phyloP scores from a whole-genome alignment of 805 yeast genomes.

The Wickerhamiella musiphila region DNA sequence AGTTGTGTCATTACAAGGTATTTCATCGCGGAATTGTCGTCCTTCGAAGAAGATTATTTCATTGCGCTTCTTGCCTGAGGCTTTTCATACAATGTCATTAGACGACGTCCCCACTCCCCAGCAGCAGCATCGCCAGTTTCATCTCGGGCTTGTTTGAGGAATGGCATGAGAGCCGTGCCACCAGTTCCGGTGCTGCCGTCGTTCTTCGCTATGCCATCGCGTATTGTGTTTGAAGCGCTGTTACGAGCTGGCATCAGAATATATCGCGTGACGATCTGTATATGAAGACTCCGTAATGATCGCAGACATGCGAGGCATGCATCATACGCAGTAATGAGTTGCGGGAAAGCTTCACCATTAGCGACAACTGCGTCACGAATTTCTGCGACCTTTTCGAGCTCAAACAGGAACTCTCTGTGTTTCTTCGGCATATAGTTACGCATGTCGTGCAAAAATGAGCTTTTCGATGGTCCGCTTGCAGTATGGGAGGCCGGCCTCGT shows the following conservation, averaged over 20 bases:
- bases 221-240: constrained; percentile 28
- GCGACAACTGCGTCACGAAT: constrained; percentile 46
- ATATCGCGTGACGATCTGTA: constrained; percentile 80
- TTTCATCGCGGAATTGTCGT: too few species aligned
- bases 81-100: constrained; percentile 14
- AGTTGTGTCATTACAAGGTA: too few species aligned
- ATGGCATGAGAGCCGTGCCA: constrained; percentile 81
- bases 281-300: constrained; percentile 78
- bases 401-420: constrained; percentile 57
- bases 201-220: constrained; percentile 41
- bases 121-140: constrained; percentile 92
- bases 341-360: constrained; percentile 28
- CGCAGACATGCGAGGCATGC: constrained; percentile 81
- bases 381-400: constrained; percentile 38
- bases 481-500: constrained; percentile 4
- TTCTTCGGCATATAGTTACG: constrained; percentile 76
- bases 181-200: constrained; percentile 68
- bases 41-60: too few species aligned
- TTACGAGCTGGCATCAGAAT: constrained; percentile 60
- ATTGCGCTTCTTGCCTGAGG: not conserved
- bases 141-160: constrained; percentile 87
- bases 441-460: constrained; percentile 65
- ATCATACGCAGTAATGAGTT: constrained; percentile 58
- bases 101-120: constrained; percentile 73
- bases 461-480: constrained; percentile 11